These are phyloP conservation scores for Hypoxylon lienhwacheense DNA, from an alignment of 495 filamentous ascomycete species.

Conservation along the genomic window DNA sequence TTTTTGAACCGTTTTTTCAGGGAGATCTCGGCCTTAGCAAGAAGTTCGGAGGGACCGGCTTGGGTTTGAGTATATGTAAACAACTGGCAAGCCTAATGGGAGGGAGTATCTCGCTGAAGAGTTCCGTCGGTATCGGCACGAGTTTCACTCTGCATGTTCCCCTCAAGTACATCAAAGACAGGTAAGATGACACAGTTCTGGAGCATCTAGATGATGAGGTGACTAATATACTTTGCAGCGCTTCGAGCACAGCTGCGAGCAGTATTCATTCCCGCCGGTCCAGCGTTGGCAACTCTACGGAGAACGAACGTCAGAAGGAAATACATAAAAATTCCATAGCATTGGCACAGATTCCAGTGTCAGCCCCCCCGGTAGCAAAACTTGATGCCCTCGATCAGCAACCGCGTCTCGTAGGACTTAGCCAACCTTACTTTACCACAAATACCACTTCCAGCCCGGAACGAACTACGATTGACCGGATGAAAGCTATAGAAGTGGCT, in stretches of 20 bases:
- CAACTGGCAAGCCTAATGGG: slow-evolving; percentile 84
- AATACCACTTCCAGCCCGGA: slow-evolving; percentile 40
- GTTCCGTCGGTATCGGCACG: slow-evolving; percentile 72
- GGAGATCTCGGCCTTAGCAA: slow-evolving; percentile 85
- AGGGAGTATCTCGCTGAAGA: slow-evolving; percentile 71
- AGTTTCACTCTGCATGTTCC: slow-evolving; percentile 85
- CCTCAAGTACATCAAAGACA: slow-evolving; percentile 71
- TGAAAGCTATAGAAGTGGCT: slow-evolving; percentile 51
- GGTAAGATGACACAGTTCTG: slow-evolving; percentile 35
- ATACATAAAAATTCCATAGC: slow-evolving; percentile 45
- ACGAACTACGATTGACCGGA: slow-evolving; percentile 42
- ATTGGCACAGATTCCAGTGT: slow-evolving; percentile 34
- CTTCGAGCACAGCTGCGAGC: slow-evolving; percentile 51
- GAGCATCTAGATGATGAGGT: slow-evolving; percentile 11
- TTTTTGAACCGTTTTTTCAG: slow-evolving; percentile 95
- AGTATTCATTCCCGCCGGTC: slow-evolving; percentile 69
- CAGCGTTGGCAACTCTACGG: slow-evolving; percentile 74
- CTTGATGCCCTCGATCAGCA: slow-evolving; percentile 53
- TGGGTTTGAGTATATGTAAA: slow-evolving; percentile 85
- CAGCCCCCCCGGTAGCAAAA: slow-evolving; percentile 40
- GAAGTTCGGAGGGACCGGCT: slow-evolving; percentile 88
- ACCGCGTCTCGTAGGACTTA: slow-evolving; percentile 79
- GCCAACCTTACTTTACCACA: slow-evolving; percentile 81
- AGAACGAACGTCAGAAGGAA: slow-evolving; percentile 70
- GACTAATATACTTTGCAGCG: slow-evolving; percentile 42